Conservation (phyloP, 208 protist species). For the Acanthamoeba castellanii region DNA sequence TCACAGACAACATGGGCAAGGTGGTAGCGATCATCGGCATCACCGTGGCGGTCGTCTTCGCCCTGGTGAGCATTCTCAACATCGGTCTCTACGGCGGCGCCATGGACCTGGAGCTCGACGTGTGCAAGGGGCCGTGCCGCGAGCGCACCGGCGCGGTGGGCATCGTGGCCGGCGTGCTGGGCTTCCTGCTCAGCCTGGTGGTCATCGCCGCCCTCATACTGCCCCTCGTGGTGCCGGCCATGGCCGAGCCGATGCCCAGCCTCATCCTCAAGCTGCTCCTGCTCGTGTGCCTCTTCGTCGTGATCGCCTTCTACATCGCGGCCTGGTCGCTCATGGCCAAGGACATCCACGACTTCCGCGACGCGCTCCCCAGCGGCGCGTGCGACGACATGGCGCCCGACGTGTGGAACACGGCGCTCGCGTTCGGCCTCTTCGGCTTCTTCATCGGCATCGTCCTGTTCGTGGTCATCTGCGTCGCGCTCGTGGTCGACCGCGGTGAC, state of each 20-base stretch:
- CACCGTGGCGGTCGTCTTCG: not conserved
- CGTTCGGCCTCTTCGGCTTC: conserved; percentile 40
- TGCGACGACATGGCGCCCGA: not conserved
- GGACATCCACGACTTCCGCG: not conserved
- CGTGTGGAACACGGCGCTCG: not conserved
- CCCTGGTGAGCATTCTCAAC: not conserved
- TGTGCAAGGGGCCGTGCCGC: not conserved
- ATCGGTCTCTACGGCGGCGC: conserved; percentile 31
- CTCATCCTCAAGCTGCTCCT: not conserved
- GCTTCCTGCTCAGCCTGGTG: conserved; percentile 17
- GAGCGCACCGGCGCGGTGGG: conserved; percentile 7
- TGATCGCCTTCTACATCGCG: not conserved
- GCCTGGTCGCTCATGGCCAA: conserved; percentile 32
- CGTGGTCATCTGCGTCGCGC: not conserved
- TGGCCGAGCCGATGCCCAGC: not conserved
- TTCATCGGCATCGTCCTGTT: not conserved
- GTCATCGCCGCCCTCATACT: not conserved
- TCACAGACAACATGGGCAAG: not conserved
- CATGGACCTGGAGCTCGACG: not conserved
- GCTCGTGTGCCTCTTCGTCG: conserved; percentile 17
- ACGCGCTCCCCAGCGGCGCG: not conserved
- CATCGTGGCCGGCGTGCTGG: conserved; percentile 36
- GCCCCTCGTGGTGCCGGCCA: not conserved
- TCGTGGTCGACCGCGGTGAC: not conserved
- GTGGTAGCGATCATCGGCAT: not conserved